A percentile compares a stretch with the other conserved stretches of the same genome.
phyloP scores from a whole-genome alignment of 768 basidiomycete species.

The Rubroboletus pulcherrimus region DNA sequence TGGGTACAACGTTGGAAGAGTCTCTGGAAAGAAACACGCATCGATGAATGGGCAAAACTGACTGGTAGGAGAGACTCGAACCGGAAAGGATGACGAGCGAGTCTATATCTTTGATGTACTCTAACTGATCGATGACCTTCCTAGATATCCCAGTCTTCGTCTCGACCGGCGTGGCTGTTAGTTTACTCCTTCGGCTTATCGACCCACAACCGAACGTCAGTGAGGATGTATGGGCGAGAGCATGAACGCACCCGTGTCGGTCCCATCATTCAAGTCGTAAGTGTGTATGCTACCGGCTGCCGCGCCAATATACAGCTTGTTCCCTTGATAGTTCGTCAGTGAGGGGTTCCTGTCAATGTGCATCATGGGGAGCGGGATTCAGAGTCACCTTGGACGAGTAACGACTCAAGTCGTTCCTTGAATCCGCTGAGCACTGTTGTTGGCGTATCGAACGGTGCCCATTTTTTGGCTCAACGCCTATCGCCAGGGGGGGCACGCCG shows the following conservation, averaged over 20 bases:
- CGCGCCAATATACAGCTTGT: conserved; percentile 62
- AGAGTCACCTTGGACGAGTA: conserved; percentile 29
- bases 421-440: conserved; percentile 27
- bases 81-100: conserved; percentile 84
- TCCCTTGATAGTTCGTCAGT: conserved; percentile 34
- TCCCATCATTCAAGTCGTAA: conserved; percentile 42
- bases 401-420: conserved; percentile 36
- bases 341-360: neutral
- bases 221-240: conserved; percentile 24
- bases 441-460: conserved; percentile 31
- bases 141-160: conserved; percentile 61
- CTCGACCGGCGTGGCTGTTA: conserved; percentile 53
- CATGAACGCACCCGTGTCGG: conserved; percentile 36
- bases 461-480: conserved; percentile 11
- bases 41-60: neutral
- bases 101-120: conserved; percentile 77
- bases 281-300: conserved; percentile 52
- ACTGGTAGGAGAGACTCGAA: conserved; percentile 31
- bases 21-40: conserved; percentile 45
- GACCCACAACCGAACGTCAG: conserved; percentile 1
- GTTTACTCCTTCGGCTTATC: conserved; percentile 5
- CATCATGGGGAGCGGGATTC: neutral
- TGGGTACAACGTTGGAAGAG: conserved; percentile 68
- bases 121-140: conserved; percentile 83
- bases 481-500: neutral